phyloP scores from a whole-genome alignment of 2,329 filamentous ascomycete genomes.

The Akanthomyces dipterigenus region DNA sequence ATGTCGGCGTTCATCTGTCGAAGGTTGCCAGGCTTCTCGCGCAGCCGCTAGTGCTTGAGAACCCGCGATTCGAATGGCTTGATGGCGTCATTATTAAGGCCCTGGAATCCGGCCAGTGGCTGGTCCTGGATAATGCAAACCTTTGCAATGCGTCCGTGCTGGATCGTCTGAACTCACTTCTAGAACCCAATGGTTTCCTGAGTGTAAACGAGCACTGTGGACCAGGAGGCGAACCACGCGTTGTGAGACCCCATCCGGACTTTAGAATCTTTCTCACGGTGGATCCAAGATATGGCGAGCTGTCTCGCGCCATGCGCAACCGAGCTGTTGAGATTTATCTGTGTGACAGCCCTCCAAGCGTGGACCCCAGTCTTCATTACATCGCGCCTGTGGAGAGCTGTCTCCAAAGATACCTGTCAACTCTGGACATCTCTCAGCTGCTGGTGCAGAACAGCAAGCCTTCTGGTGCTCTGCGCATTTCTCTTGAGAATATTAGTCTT shows the following conservation, averaged over 20 bases:
- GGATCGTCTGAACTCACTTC: slow-evolving; percentile 86
- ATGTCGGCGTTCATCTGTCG: slow-evolving; percentile 40
- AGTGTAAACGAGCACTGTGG: slow-evolving; percentile 92
- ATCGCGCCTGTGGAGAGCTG: slow-evolving; percentile 43
- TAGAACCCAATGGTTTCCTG: slow-evolving; percentile 82
- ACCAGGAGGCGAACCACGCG: slow-evolving; percentile 69
- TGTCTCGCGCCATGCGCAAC: slow-evolving; percentile 95
- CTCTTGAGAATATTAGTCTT: slow-evolving; percentile 42
- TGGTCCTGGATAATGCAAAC: slow-evolving; percentile 95
- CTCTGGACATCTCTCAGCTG: slow-evolving; percentile 25
- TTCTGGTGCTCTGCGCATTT: slow-evolving; percentile 25
- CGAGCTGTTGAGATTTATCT: slow-evolving; percentile 86
- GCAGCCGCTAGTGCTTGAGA: slow-evolving; percentile 52
- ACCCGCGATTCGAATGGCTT: slow-evolving; percentile 89
- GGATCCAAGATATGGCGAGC: slow-evolving; percentile 84
- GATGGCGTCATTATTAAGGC: slow-evolving; percentile 89
- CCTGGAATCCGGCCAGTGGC: slow-evolving; percentile 78
- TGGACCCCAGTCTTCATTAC: slow-evolving; percentile 28
- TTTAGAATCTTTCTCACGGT: slow-evolving; percentile 93
- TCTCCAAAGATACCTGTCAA: slow-evolving; percentile 40
- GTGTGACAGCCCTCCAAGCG: slow-evolving; percentile 34
- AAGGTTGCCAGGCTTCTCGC: slow-evolving; percentile 45
- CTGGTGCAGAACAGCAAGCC: slow-evolving; percentile 18
- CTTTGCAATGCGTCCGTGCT: slow-evolving; percentile 92
- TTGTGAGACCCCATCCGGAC: slow-evolving; percentile 74